These are phyloP conservation scores for Ascochyta lentis DNA, from an alignment of 2,329 filamentous ascomycete genomes.

Conservation along the genomic window DNA sequence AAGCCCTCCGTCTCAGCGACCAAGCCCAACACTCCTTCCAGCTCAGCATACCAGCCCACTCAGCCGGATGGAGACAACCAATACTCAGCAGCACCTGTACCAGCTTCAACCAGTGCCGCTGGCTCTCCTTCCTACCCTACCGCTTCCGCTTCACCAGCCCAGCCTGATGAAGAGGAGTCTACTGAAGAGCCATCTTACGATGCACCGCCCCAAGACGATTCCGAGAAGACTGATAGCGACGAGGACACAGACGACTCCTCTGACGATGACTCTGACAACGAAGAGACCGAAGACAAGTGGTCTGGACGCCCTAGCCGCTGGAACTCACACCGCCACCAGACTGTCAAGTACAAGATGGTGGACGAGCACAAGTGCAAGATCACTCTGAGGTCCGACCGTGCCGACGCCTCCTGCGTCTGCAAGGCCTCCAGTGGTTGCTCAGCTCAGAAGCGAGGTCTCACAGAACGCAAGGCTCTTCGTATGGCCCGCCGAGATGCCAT, in stretches of 20 bases:
- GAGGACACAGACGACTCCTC: constrained; percentile 6
- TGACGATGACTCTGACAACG: constrained; percentile 1
- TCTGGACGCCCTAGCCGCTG: constrained; percentile 2
- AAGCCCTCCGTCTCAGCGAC: constrained; percentile 19
- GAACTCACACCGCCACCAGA: constrained; percentile 14
- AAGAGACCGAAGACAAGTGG: constrained; percentile 10
- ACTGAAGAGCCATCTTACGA: constrained; percentile 6
- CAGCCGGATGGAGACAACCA: constrained; percentile 5
- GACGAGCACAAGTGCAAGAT: constrained; percentile 42
- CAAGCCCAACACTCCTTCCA: constrained; percentile 20
- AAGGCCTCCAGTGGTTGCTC: constrained; percentile 24
- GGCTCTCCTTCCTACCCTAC: constrained; percentile 7
- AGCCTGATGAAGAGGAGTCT: constrained; percentile 10
- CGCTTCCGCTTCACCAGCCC: constrained; percentile 6
- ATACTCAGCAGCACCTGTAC: constrained; percentile 7
- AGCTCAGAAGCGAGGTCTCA: constrained; percentile 28
- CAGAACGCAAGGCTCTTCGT: constrained; percentile 43
- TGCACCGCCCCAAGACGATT: constrained; percentile 11
- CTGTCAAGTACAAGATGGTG: constrained; percentile 31
- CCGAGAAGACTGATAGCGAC: constrained; percentile 11
- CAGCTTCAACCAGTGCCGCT: constrained; percentile 9
- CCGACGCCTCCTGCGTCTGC: constrained; percentile 30
- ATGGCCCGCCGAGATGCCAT: constrained; percentile 39
- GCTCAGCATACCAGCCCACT: constrained; percentile 20
- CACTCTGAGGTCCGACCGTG: constrained; percentile 22